Evolutionary conservation across 352 stramenopile species (phyloP), one percentile per base, ranked within the genome.

Genomic region (Pythium coloratum): DNA sequence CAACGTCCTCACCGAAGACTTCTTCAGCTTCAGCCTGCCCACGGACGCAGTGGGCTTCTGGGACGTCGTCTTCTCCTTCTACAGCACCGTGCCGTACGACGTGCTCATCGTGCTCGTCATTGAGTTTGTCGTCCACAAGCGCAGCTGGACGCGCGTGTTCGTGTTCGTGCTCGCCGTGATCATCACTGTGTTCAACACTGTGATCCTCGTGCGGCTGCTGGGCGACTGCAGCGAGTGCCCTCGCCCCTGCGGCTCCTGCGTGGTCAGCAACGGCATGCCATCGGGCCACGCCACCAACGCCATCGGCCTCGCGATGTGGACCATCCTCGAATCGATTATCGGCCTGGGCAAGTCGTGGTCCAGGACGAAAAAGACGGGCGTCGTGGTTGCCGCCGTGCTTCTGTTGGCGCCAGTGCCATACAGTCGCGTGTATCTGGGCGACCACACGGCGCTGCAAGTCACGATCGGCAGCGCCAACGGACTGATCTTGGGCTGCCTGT

Each of bases 51-150:
- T 81, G 26, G 69, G 72, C 47, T 73, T 85, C 70, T 84, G 76
- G 76, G 80, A 88, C 57, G 72, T 83, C 59, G 65, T 79, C 7
- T 81, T 83, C 55, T 70, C 66, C 32, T 78, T 80, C 40, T 88
- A 88, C 60, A 70, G 80, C 33, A 84, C 82, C 65, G 80, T 88
- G 49, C 80, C 80, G 57, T 88, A 84, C 59, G 62, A 86, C 47
- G 73, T 82, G 55, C 76, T 68, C 10, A 66, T 85, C 34, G 56
- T 64, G 13, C 40, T 85, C 36, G 68, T 69, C 55, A 71, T 88
- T 26, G 72, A 80, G 6, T 63, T 88, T 14, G 68, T 86, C 46
- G 47, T 86, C 24, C 56, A 76, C 57, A 64, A 60, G 30, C 76
- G 76, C 40, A 85, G 69, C 57, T 88, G 77, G 80, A 73, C 69